These are phyloP conservation scores for Fusarium temperatum DNA, from an alignment of 2,329 filamentous ascomycete genomes.

Conservation along the genomic window DNA sequence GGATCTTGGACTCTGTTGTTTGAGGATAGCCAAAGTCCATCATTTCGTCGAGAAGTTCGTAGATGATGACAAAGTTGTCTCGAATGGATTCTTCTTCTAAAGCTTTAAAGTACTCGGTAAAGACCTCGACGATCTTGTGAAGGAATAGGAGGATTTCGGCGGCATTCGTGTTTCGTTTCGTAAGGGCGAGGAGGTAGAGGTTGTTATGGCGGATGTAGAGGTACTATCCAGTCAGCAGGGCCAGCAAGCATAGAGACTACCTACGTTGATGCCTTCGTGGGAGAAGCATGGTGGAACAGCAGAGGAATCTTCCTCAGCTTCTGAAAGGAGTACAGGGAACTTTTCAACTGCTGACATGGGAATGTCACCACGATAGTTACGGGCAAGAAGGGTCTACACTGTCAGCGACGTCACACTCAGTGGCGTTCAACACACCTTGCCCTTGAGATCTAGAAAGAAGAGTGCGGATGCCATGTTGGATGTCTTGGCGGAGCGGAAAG, in stretches of 20 bases:
- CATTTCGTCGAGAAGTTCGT: slow-evolving; percentile 99
- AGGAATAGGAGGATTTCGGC: slow-evolving; percentile 98
- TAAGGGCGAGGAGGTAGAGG: slow-evolving; percentile 95
- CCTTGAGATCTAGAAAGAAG: slow-evolving; percentile 99
- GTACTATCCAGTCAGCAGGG: slow-evolving; percentile 66
- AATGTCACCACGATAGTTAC: slow-evolving; percentile 98
- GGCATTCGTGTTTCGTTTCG: slow-evolving; percentile 98
- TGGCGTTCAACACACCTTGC: slow-evolving; percentile 74
- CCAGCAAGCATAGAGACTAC: slow-evolving; percentile 46
- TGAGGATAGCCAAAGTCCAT: slow-evolving; percentile 99
- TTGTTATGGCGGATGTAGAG: slow-evolving; percentile 99
- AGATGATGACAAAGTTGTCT: slow-evolving; percentile 99
- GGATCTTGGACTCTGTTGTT: slow-evolving; percentile 97
- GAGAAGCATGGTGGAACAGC: slow-evolving; percentile 98
- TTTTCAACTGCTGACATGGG: slow-evolving; percentile 99
- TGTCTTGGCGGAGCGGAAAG: slow-evolving; percentile 33
- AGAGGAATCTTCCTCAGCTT: slow-evolving; percentile 98
- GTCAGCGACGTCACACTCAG: neutral
- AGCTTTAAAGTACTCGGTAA: slow-evolving; percentile 99
- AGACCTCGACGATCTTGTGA: slow-evolving; percentile 97
- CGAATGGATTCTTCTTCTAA: slow-evolving; percentile 98
- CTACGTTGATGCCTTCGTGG: slow-evolving; percentile 95
- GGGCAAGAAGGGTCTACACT: slow-evolving; percentile 90
- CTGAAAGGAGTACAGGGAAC: slow-evolving; percentile 93
- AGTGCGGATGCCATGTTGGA: slow-evolving; percentile 85